Evolutionary conservation across 176 grass and related monocot species (phyloP).

Genomic region (Hordeum vulgare): MorexV3_pseudomolecules_assembly NC_058522.1:529366769-529367268

Average conservation of each 20-base stretch:
- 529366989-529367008: conserved; percentile 25
- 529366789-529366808: conserved; percentile 42
- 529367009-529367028: background rate
- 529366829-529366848: conserved; percentile 25
- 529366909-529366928: conserved; percentile 32
- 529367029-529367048: conserved; percentile 44
- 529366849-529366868: conserved; percentile 63
- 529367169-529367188: conserved; percentile 54
- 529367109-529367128: conserved; percentile 40
- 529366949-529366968: conserved; percentile 37
- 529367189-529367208: conserved; percentile 50
- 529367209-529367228: conserved; percentile 19
- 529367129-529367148: conserved; percentile 52
- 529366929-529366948: conserved; percentile 57
- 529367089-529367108: conserved; percentile 52
- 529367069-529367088: conserved; percentile 36
- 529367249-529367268: conserved; percentile 40
- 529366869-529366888: conserved; percentile 42
- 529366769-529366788: background rate
- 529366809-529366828: conserved; percentile 52
- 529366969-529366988: conserved; percentile 11
- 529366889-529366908: conserved; percentile 42
- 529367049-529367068: conserved; percentile 50
- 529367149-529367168: conserved; percentile 58
- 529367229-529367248: conserved; percentile 21